Conservation (phyloP, 2,329 filamentous ascomycete species). For the Alternaria sp. region DNA sequence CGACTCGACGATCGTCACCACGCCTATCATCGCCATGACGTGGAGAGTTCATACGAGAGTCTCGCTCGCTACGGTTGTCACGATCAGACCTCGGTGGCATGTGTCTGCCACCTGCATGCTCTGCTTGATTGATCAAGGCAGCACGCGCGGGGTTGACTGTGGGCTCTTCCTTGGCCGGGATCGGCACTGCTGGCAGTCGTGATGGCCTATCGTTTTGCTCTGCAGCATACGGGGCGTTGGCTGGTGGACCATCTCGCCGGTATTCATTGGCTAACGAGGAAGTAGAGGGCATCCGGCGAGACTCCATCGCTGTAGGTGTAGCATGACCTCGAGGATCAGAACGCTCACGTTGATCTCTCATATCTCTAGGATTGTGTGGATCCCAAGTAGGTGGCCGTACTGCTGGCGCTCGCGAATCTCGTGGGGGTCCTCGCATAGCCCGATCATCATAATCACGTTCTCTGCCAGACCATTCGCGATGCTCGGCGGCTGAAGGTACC, state of each 20-base stretch:
- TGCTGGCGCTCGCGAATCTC: constrained; percentile 41
- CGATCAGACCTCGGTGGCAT: constrained; percentile 40
- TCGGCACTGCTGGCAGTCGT: constrained; percentile 23
- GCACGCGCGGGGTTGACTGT: constrained; percentile 55
- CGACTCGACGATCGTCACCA: constrained; percentile 36
- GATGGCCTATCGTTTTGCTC: constrained; percentile 36
- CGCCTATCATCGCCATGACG: constrained; percentile 36
- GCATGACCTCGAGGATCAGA: constrained; percentile 40
- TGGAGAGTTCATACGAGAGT: constrained; percentile 41
- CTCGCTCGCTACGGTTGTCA: constrained; percentile 43
- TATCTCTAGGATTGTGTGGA: constrained; percentile 39
- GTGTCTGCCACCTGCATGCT: constrained; percentile 30
- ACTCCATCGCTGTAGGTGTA: constrained; percentile 26
- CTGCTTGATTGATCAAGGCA: constrained; percentile 51
- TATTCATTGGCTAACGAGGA: constrained; percentile 36
- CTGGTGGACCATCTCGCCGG: constrained; percentile 36
- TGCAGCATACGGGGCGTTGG: constrained; percentile 24
- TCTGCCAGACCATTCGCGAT: constrained; percentile 42
- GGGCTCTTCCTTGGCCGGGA: constrained; percentile 29
- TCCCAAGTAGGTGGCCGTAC: constrained; percentile 37
- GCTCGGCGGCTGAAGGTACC: constrained; percentile 31
- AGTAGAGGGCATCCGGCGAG: constrained; percentile 34
- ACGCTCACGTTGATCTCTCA: constrained; percentile 41
- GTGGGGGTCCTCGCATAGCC: constrained; percentile 41
- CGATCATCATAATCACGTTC: constrained; percentile 51